phyloP scores from a whole-genome alignment of 2,329 filamentous ascomycete species.

The Pseudocercospora pini-densiflorae region DNA sequence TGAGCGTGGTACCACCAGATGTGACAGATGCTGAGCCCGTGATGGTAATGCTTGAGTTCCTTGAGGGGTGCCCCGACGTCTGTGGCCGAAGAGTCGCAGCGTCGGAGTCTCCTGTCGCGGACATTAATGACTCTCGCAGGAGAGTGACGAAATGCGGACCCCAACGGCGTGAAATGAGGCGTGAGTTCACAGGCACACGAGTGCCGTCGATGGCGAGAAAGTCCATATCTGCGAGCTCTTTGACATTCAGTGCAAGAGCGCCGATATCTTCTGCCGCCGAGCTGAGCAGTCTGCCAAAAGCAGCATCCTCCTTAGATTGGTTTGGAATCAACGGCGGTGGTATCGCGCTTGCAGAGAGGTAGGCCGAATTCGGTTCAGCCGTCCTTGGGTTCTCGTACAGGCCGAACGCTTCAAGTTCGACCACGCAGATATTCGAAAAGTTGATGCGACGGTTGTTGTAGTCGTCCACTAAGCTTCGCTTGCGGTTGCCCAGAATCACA shows the following conservation, averaged over 20 bases:
- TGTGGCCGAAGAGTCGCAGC: conserved; percentile 74
- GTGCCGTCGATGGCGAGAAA: conserved; percentile 90
- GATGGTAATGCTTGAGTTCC: conserved; percentile 85
- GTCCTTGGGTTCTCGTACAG: conserved; percentile 94
- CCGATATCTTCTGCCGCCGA: conserved; percentile 84
- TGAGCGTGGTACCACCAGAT: conserved; percentile 49
- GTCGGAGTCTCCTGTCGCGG: conserved; percentile 69
- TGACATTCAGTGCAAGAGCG: conserved; percentile 74
- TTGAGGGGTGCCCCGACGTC: conserved; percentile 56
- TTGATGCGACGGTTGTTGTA: conserved; percentile 99
- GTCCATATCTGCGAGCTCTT: conserved; percentile 96
- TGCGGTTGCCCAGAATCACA: conserved; percentile 91
- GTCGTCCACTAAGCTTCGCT: conserved; percentile 91
- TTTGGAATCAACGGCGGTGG: conserved; percentile 25
- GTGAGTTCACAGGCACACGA: conserved; percentile 90
- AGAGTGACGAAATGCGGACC: conserved; percentile 95
- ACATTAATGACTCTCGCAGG: conserved; percentile 74
- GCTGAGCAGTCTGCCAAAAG: conserved; percentile 76
- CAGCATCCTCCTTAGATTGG: conserved; percentile 53
- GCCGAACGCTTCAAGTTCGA: conserved; percentile 95
- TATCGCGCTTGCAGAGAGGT: conserved; percentile 79
- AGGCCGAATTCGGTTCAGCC: conserved; percentile 76
- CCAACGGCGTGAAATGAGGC: conserved; percentile 86
- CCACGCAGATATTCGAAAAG: conserved; percentile 94
- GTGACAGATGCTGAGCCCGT: conserved; percentile 64